Base-by-base conservation (phyloP, 495 filamentous ascomycete species). In the Amphirosellinia nigrospora region DNA sequence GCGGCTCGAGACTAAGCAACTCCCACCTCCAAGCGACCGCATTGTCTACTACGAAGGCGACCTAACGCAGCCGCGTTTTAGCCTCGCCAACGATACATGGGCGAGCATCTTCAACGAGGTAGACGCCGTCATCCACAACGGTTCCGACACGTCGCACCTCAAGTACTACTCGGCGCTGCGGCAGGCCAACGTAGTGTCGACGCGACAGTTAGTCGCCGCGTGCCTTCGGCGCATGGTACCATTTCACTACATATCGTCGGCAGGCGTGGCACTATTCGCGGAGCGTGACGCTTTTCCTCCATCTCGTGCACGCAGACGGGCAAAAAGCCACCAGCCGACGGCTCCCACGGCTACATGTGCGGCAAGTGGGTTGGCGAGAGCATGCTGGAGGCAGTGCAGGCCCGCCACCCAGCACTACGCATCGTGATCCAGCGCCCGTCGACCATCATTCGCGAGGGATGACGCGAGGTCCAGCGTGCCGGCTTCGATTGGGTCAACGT, bases 181-280 rank as follows among this genome's bases (percentile, higher is more conserved):
- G 4, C 19, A 64, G 0, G 53, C 74, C 36, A 90, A 89, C 59
- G 66, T 88, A 2, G 58, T 64, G 0, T 81, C 85, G 0, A 88
- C 85, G 0, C 73, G 78, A 15, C 77, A 82, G 28, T 81, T 90
- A 1, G 63, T 79, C 9, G 66, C 64, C 2, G 68, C 86, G 15
- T 74, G 77, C 4, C 28, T 78, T 0, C 72, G 73, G 0, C 74
- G 81, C 10, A 63, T 64, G 0, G 72, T 85, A n/a, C 84, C 86
- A 0, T 71, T 89, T 36, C 86, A 88, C 71, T 88, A 79, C 72
- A 66, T 88, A 9, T 88, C 86, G 0, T 78, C 83, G 0, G 81
- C 6, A 66, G 65, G 46, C 11, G 46, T 50, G n/a, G 11, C 4
- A 6, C n/a, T 50, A 21, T n/a, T 10, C 46, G 21, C 19, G n/a